Percentiles rank a stretch among this genome's conserved stretches.
phyloP scores from a whole-genome alignment of 495 filamentous ascomycete species.

The Massariosphaeria phaeospora region DNA sequence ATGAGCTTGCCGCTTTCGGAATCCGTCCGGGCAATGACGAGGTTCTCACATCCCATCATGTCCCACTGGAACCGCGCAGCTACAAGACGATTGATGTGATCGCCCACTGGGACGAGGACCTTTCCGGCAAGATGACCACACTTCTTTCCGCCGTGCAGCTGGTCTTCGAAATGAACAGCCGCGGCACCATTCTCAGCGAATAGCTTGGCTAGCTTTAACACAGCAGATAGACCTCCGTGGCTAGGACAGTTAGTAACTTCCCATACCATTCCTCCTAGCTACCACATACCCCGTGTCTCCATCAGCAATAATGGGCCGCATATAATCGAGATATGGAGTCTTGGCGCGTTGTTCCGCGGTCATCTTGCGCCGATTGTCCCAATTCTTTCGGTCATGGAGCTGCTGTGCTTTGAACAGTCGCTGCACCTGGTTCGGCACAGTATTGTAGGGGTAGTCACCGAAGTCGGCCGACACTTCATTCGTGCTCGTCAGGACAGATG shows the following conservation, averaged over 20 bases:
- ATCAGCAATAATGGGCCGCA: constrained; percentile 94
- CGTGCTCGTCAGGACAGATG: constrained; percentile 80
- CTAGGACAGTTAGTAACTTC: constrained; percentile 15
- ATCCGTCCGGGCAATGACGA: constrained; percentile 91
- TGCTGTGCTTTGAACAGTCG: constrained; percentile 92
- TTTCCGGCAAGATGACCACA: constrained; percentile 97
- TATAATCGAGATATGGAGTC: constrained; percentile 81
- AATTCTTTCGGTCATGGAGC: constrained; percentile 93
- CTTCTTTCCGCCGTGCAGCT: constrained; percentile 96
- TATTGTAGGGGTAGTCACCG: constrained; percentile 98
- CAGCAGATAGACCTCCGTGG: constrained; percentile 77
- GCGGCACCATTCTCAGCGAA: constrained; percentile 98
- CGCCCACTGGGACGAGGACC: constrained; percentile 86
- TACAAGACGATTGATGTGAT: constrained; percentile 92
- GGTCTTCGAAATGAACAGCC: constrained; percentile 95
- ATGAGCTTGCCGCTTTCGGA: constrained; percentile 88
- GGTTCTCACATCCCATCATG: constrained; percentile 89
- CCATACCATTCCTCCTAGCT: too few species aligned
- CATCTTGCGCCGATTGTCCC: constrained; percentile 75
- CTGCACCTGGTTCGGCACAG: constrained; percentile 96
- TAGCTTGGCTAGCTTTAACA: constrained; percentile 93
- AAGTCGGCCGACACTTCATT: constrained; percentile 98
- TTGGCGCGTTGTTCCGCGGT: constrained; percentile 61
- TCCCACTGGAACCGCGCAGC: constrained; percentile 97
- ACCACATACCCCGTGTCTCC: constrained; percentile 77